Evolutionary conservation across 306 rosid genomes (phyloP), one percentile per base, ranked within the genome.

Genomic region (Lathyrus sativus): DNA sequence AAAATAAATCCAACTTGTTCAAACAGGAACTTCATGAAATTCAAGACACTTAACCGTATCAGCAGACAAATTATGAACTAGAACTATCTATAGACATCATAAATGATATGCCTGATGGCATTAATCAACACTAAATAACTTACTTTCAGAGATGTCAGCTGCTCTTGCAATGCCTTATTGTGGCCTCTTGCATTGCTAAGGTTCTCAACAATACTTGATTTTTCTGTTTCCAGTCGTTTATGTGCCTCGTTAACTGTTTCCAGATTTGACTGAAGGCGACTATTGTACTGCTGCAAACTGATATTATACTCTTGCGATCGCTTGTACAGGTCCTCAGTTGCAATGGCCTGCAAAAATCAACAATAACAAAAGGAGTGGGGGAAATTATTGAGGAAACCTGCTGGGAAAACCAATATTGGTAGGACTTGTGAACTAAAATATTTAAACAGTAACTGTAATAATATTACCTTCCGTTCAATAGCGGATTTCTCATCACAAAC

Each of bases 241-340:
- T 81, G 87, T 39, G 84, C 84, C 67, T 85, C 87, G 4, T 75
- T 87, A 50, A 75, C 51, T 31, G 80, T 71, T 69, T 87, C 90
- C 65, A 88, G 90, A 76, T 93, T 95, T 37, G 80, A 80, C 68
- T 87, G 97, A 60, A 93, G 97, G 63, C 88, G 77, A 48, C 88
- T 82, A 22, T 86, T 93, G 76, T 90, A 88, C 78, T 84, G 89
- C 41, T 86, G 97, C 44, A 93, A 78, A 73, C 95, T 85, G 71
- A 79, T 83, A 73, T 88, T 93, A 59, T 88, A 93, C 85, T 93
- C 97, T 67, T 93, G 91, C 5, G 88, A 86, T 60, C 90, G 84
- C 45, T 82, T 87, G 86, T 90, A 85, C 78, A 86, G 71, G 71
- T 88, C 91, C 74, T 90, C 97, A 53, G 78, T 84, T 38, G 91